Conservation (phyloP, 352 stramenopile species). For the Aphanomyces stellatus region DNA sequence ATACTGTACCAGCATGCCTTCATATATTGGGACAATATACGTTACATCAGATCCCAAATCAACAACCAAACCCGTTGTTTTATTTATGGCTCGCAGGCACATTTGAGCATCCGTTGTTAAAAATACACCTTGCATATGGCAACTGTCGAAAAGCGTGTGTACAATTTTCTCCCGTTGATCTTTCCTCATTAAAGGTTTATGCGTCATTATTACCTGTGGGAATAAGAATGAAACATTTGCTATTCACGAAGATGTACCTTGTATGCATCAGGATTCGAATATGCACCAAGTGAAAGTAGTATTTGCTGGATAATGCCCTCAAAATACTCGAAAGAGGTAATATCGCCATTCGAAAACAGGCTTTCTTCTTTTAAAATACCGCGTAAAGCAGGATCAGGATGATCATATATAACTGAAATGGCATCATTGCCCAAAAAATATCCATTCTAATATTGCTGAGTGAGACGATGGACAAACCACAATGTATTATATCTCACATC, state of each 20-base stretch:
- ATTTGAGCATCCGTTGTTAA: constrained; percentile 42
- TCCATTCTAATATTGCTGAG: no score
- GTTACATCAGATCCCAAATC: constrained; percentile 71
- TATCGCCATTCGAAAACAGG: background rate
- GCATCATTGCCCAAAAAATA: constrained; percentile 2
- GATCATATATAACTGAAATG: background rate
- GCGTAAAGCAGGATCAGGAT: background rate
- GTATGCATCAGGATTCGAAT: background rate
- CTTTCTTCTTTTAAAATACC: background rate
- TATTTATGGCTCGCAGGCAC: constrained; percentile 21
- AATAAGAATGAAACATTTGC: background rate
- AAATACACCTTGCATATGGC: constrained; percentile 22
- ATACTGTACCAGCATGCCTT: constrained; percentile 69
- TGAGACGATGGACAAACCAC: background rate
- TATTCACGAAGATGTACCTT: background rate
- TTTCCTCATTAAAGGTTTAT: background rate
- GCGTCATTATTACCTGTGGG: background rate
- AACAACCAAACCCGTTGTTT: constrained; percentile 26
- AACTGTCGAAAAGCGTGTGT: background rate
- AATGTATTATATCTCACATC: background rate
- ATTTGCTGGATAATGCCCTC: background rate
- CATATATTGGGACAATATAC: constrained; percentile 93
- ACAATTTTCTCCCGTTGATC: background rate
- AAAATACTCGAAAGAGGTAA: background rate
- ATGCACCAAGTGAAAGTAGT: background rate